Evolutionary conservation across 140 eudicot species (phyloP).

Genomic region (Anethum foeniculum): DNA sequence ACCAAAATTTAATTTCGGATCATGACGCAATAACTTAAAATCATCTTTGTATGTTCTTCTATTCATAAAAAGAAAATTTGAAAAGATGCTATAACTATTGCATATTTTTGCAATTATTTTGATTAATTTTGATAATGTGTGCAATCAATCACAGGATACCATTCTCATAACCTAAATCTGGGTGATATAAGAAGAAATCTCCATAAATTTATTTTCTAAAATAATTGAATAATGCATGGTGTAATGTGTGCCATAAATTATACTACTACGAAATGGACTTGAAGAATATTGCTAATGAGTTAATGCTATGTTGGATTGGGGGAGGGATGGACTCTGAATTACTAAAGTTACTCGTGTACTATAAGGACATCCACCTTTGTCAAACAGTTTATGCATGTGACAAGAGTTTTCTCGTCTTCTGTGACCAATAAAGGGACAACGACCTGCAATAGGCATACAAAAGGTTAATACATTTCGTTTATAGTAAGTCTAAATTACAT

Average conservation of each 20-base stretch:
- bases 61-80: not conserved
- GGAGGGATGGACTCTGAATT: not conserved
- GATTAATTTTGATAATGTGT: not conserved
- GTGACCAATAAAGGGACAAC: constrained; percentile 77
- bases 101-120: not conserved
- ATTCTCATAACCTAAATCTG: not conserved
- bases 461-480: not conserved
- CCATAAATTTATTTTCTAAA: not conserved
- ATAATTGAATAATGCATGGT: not conserved
- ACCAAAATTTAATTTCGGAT: not conserved
- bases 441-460: constrained; percentile 44
- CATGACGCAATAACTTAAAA: not conserved
- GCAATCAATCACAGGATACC: not conserved
- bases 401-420: constrained; percentile 95
- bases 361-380: constrained; percentile 51
- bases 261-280: not conserved
- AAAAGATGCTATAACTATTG: not conserved
- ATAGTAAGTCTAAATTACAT: not conserved
- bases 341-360: not conserved
- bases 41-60: not conserved
- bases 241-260: not conserved
- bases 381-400: constrained; percentile 74
- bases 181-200: not conserved
- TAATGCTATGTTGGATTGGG: not conserved
- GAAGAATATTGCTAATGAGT: not conserved